Evolutionary conservation across 495 filamentous ascomycete genomes (phyloP), one percentile per base, ranked within the genome.

Genomic region (Schizothecium vesticola): DNA sequence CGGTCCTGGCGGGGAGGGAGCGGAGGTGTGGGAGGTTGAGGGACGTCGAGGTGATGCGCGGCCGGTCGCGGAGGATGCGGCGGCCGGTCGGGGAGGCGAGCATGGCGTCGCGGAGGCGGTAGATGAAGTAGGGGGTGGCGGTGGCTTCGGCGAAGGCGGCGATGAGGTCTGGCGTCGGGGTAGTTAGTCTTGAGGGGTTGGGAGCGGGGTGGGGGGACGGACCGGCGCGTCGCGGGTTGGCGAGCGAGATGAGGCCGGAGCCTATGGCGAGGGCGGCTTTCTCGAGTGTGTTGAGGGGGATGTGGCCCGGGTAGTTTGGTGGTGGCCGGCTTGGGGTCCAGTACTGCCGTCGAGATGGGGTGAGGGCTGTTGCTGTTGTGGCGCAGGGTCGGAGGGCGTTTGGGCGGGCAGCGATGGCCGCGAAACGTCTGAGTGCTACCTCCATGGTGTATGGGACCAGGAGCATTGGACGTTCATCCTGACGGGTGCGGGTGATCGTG

Each of bases 91-190:
- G 85, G 69, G 88, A 81, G 12, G 86, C 78, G 63, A 98, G 92
- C 95, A 99, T 99, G 56, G 88, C 92, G 73, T 94, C 86, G 66
- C 92, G 92, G 16, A 99, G 92, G 62, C 92, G 91, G 82, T 91
- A 87, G 78, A 97, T 93, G 82, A 98, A 98, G 83, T 92, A 97
- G 28, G 96, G 95, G 33, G 93, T 92, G 63, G 93, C 91, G 5
- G 94, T 98, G 51, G 93, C 87, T 84, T 99, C 95, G 75, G 93
- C 96, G 19, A 96, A 88, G 25, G 93, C 85, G 24, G 95, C 96
- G 70, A 99, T 97, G 61, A 99, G 87, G 82, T 99, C 95, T 94
- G 65, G 5, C 5, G 59, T 25, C 33, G 21, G 29, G 63, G 68
- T 25, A 70, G 70, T 36, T 43, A 56, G 11, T 25, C 23, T 56